These are phyloP conservation scores for Remersonia thermophila DNA, from an alignment of 2,329 filamentous ascomycete genomes.

Conservation along the genomic window DNA sequence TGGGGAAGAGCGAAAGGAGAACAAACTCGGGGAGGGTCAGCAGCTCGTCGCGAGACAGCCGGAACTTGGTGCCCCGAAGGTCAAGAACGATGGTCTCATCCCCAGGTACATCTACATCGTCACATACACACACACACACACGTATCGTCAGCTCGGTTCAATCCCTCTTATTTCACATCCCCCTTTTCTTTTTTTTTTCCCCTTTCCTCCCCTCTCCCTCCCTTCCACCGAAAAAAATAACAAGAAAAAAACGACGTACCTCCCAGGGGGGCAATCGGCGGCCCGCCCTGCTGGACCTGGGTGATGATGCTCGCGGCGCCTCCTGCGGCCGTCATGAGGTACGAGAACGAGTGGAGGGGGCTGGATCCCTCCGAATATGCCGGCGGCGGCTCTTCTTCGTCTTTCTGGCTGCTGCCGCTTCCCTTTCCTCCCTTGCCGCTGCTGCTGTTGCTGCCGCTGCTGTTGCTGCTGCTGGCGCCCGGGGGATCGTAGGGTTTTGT, in stretches of 20 bases:
- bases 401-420: slow-evolving; percentile 48
- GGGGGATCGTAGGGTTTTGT: slow-evolving; percentile 42
- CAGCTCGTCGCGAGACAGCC: slow-evolving; percentile 86
- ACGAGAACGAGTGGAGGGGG: slow-evolving; percentile 83
- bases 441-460: too few species aligned
- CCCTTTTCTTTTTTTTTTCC: too few species aligned
- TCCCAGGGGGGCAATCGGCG: slow-evolving; percentile 79
- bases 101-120: slow-evolving; percentile 55
- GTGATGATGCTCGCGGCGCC: slow-evolving; percentile 98
- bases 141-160: too few species aligned
- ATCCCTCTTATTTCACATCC: too few species aligned
- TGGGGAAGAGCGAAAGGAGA: slow-evolving; percentile 91
- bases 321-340: slow-evolving; percentile 96
- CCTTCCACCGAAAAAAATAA: too few species aligned
- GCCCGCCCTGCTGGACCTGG: slow-evolving; percentile 89
- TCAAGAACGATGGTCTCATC: slow-evolving; percentile 95
- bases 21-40: slow-evolving; percentile 95
- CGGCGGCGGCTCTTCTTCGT: slow-evolving; percentile 84
- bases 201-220: too few species aligned
- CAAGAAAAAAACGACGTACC: too few species aligned
- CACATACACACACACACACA: too few species aligned
- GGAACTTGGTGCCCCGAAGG: slow-evolving; percentile 80
- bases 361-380: slow-evolving; percentile 93
- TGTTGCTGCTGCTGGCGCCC: neutral
- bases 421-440: slow-evolving; percentile 17